phyloP scores from a whole-genome alignment of 441 rosid species.

The Breynia disticha region DNA sequence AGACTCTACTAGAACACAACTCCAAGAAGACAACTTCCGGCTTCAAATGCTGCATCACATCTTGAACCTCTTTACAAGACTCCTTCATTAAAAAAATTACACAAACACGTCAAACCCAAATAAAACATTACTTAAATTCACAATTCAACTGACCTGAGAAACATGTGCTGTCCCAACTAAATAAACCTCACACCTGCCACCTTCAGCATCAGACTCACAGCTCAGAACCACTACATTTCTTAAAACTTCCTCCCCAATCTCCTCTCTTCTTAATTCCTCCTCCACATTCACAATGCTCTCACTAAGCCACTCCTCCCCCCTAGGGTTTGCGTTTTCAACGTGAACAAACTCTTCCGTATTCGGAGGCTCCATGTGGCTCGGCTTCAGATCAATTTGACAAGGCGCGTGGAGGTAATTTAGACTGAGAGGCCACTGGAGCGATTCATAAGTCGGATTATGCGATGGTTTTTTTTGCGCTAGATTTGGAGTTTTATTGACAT shows the following conservation, averaged over 20 bases:
- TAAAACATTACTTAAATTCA: background rate
- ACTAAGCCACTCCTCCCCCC: constrained; percentile 39
- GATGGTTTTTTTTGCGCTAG: too few species aligned
- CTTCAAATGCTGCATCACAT: constrained; percentile 58
- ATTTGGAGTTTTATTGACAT: too few species aligned
- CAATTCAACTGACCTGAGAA: constrained; percentile 46
- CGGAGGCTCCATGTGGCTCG: background rate
- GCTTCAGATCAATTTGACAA: constrained; percentile 37
- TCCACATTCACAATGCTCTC: constrained; percentile 82
- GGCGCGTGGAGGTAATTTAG: too few species aligned
- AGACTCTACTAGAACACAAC: constrained; percentile 73
- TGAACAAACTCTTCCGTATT: constrained; percentile 28
- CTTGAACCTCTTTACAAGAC: constrained; percentile 84
- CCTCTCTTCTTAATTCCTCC: constrained; percentile 27
- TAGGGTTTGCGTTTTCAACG: constrained; percentile 52
- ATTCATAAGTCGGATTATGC: too few species aligned
- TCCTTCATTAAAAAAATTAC: constrained; percentile 39
- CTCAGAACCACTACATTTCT: constrained; percentile 54
- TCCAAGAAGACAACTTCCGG: constrained; percentile 97
- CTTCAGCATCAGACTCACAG: constrained; percentile 56
- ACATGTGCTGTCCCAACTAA: constrained; percentile 95
- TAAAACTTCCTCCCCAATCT: constrained; percentile 58
- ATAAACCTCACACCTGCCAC: constrained; percentile 77
- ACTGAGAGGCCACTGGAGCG: too few species aligned
- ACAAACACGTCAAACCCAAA: background rate